A percentile compares a stretch with the other conserved stretches of the same genome.
phyloP scores from a whole-genome alignment of 1,139 yeast species.

The Entelexis paramagnoliae region DNA sequence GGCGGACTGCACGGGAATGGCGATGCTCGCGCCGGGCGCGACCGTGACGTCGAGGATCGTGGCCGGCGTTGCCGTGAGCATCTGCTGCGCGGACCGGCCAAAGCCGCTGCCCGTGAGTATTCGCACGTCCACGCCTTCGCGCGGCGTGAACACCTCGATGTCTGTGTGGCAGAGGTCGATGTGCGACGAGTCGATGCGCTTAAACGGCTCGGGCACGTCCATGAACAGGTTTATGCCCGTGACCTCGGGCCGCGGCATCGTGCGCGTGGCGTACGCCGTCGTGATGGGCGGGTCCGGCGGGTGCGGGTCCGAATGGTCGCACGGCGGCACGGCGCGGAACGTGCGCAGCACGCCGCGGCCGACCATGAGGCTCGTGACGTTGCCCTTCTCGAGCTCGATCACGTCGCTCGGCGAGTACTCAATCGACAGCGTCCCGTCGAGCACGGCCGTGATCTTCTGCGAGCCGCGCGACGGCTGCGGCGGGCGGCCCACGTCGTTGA shows the following conservation, averaged over 20 bases:
- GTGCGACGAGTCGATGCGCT: slow-evolving; percentile 60
- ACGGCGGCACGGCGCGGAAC: slow-evolving; percentile 50
- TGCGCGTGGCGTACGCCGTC: neutral
- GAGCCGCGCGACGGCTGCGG: slow-evolving; percentile 23
- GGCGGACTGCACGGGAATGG: slow-evolving; percentile 40
- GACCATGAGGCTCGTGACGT: slow-evolving; percentile 58
- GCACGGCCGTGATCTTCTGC: slow-evolving; percentile 19
- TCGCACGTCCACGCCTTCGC: slow-evolving; percentile 55
- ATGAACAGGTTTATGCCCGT: slow-evolving; percentile 80
- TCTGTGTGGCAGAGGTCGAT: slow-evolving; percentile 65
- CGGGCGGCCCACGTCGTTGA: slow-evolving; percentile 20
- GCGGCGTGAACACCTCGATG: slow-evolving; percentile 58
- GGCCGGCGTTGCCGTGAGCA: slow-evolving; percentile 69
- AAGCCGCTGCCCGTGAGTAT: slow-evolving; percentile 71
- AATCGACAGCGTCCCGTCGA: slow-evolving; percentile 17
- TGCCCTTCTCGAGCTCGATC: slow-evolving; percentile 20
- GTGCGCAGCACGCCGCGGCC: slow-evolving; percentile 82
- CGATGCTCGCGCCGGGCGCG: slow-evolving; percentile 27
- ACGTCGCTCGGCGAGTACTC: slow-evolving; percentile 21
- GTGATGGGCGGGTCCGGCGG: neutral
- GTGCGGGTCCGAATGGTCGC: neutral
- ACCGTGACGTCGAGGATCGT: slow-evolving; percentile 59
- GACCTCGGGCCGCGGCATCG: slow-evolving; percentile 31
- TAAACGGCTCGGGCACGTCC: slow-evolving; percentile 61
- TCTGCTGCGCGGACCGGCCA: slow-evolving; percentile 63